Evolutionary conservation across 2,329 filamentous ascomycete genomes (phyloP), one percentile per base, ranked within the genome.

Genomic region (Penicillium decumbens): DNA sequence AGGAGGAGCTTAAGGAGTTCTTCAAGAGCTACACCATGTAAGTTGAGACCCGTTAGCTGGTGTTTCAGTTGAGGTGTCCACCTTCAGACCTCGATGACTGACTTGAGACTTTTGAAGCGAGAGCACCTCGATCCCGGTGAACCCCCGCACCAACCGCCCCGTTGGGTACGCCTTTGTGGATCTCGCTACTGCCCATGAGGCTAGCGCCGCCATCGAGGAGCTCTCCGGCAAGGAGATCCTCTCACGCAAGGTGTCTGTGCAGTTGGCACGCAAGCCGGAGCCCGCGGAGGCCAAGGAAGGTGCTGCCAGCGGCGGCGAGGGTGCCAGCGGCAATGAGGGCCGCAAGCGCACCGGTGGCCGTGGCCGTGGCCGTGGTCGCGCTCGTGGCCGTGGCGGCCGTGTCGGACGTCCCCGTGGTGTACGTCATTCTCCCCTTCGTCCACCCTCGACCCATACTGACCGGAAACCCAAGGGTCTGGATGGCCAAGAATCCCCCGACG

Each of bases 1-100:
- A 97, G 88, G 93, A 88, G 87, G 90, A 96, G 86, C 89, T 98
- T 83, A 95, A 95, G 83, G 88, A 93, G 68, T 98, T 98, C 84
- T 98, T 98, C 87, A 92, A 93, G 83, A 88, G 86, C 77, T 97
- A 95, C 83, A 87, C 93, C 81, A 89, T 98, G 93, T 98, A 83
- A 83, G 92, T 88, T 37, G 12, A 28, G 56, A 45, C 20, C 24
- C 4, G 25, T 12, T 37, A 41, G 39, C 4, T 10, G 27, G 12
- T 32, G 12, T 4, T 6, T 45, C 24, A 10, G 20, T 24, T 20
- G n/a, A 8, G 10, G 41, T 6, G 35, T 38, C 39, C 25, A 20
- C 38, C 45, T 39, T 15, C n/a, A 23, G 12, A 29, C 5, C 8
- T 41, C 23, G 4, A 41, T 41, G 60, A 76, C 69, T 66, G 54